These are phyloP conservation scores for Jaminaea rosea DNA, from an alignment of 1,284 basidiomycete genomes.

Conservation along the genomic window DNA sequence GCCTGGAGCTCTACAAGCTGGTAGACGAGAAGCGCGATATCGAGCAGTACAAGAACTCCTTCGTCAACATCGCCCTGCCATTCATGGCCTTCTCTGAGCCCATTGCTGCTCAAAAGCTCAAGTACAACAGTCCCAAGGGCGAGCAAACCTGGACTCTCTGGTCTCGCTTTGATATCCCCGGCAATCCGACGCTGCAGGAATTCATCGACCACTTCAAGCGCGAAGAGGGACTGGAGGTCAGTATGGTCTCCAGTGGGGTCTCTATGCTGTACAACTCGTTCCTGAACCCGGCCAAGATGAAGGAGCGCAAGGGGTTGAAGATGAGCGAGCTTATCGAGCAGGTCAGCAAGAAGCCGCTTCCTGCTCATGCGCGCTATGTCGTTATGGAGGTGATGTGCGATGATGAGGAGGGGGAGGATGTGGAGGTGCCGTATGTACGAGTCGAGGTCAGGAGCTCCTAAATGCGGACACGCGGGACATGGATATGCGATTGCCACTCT, in stretches of 20 bases:
- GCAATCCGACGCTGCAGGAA: conserved; percentile 79
- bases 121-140: conserved; percentile 50
- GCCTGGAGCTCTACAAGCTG: conserved; percentile 87
- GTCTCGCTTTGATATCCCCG: conserved; percentile 81
- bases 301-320: conserved; percentile 47
- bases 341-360: conserved; percentile 56
- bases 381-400: conserved; percentile 89
- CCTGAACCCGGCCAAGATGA: conserved; percentile 37
- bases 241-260: conserved; percentile 93
- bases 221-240: conserved; percentile 76
- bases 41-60: conserved; percentile 93
- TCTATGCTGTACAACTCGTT: conserved; percentile 85
- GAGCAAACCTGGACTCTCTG: conserved; percentile 84
- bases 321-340: conserved; percentile 84
- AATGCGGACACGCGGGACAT: not conserved
- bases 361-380: conserved; percentile 58
- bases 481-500: not conserved
- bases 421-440: conserved; percentile 47
- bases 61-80: conserved; percentile 92
- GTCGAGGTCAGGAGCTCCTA: conserved; percentile 14
- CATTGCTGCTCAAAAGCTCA: conserved; percentile 60
- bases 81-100: conserved; percentile 99
- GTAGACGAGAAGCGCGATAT: conserved; percentile 88
- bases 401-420: conserved; percentile 72
- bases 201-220: conserved; percentile 76